phyloP scores from a whole-genome alignment of 2,329 filamentous ascomycete genomes.

The Apiospora sp. region DNA sequence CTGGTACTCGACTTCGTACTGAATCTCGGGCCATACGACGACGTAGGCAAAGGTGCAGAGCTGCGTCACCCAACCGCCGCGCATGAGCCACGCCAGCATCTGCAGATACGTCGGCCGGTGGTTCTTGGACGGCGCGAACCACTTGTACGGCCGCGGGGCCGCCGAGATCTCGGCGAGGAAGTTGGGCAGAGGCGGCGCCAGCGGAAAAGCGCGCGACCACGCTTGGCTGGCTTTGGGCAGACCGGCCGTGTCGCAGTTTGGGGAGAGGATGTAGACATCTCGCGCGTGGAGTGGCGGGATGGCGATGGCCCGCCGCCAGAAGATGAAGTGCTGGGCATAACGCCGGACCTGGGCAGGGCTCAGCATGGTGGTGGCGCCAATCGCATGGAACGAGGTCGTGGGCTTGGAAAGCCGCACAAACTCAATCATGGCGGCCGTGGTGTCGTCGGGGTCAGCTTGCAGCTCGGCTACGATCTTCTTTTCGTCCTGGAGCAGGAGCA shows the following conservation, averaged over 20 bases:
- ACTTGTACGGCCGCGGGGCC: conserved; percentile 82
- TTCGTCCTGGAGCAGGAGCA: conserved; percentile 86
- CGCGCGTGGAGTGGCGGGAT: conserved; percentile 90
- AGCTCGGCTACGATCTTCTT: conserved; percentile 77
- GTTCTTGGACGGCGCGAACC: conserved; percentile 84
- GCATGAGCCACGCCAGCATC: conserved; percentile 92
- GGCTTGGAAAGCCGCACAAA: conserved; percentile 80
- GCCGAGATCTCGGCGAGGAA: conserved; percentile 87
- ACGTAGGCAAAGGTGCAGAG: conserved; percentile 92
- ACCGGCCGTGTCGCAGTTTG: conserved; percentile 81
- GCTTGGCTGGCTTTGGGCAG: conserved; percentile 73
- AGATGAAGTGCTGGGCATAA: conserved; percentile 91
- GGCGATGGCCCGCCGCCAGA: conserved; percentile 91
- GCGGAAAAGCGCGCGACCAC: conserved; percentile 82
- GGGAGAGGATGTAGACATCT: conserved; percentile 90
- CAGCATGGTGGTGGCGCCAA: conserved; percentile 75
- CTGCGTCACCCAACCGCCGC: conserved; percentile 92
- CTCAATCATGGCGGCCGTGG: conserved; percentile 80
- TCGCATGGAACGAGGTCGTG: conserved; percentile 73
- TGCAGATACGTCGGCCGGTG: conserved; percentile 88
- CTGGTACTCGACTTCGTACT: conserved; percentile 79
- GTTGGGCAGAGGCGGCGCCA: conserved; percentile 82
- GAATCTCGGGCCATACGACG: conserved; percentile 81
- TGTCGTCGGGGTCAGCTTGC: conserved; percentile 77
- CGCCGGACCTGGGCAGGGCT: conserved; percentile 83